Evolutionary conservation across 148 eudicot genomes (phyloP).

Genomic region (Gaultheria prostrata): DNA sequence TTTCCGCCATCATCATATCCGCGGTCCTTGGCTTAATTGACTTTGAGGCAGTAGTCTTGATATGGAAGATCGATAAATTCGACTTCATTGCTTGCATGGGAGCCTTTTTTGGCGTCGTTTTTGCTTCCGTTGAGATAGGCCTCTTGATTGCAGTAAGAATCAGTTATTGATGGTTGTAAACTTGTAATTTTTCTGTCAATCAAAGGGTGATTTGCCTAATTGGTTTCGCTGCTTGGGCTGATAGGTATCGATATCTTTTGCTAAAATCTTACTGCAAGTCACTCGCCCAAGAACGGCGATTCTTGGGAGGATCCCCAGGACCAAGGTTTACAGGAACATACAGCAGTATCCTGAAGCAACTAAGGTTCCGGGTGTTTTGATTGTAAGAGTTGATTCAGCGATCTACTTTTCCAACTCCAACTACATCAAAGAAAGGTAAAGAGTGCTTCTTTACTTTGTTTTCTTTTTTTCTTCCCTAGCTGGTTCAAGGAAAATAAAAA

Average conservation of each 20-base stretch:
- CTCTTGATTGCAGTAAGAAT: conserved; percentile 74
- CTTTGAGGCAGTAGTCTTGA: conserved; percentile 57
- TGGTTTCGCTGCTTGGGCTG: not conserved
- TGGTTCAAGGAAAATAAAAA: not conserved
- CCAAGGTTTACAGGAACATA: conserved; percentile 62
- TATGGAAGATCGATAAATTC: conserved; percentile 89
- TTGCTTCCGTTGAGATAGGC: conserved; percentile 80
- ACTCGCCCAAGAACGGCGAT: conserved; percentile 80
- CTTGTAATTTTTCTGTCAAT: not conserved
- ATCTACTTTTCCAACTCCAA: conserved; percentile 84
- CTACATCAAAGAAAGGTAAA: conserved; percentile 67
- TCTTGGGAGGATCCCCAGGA: conserved; percentile 73
- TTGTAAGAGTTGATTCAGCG: conserved; percentile 79
- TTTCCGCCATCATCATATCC: conserved; percentile 69
- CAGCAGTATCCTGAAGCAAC: conserved; percentile 81
- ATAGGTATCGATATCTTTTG: conserved; percentile 79
- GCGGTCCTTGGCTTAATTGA: conserved; percentile 79
- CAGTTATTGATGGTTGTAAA: not conserved
- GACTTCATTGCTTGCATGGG: conserved; percentile 50
- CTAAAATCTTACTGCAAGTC: conserved; percentile 78
- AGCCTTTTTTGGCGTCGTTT: conserved; percentile 83
- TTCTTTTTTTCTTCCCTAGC: not conserved
- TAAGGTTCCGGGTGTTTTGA: conserved; percentile 63
- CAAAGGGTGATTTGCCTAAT: not conserved
- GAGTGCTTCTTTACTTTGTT: too few species aligned